These are phyloP conservation scores for Tubosaeta sp. DNA, from an alignment of 768 basidiomycete genomes.

Conservation along the genomic window DNA sequence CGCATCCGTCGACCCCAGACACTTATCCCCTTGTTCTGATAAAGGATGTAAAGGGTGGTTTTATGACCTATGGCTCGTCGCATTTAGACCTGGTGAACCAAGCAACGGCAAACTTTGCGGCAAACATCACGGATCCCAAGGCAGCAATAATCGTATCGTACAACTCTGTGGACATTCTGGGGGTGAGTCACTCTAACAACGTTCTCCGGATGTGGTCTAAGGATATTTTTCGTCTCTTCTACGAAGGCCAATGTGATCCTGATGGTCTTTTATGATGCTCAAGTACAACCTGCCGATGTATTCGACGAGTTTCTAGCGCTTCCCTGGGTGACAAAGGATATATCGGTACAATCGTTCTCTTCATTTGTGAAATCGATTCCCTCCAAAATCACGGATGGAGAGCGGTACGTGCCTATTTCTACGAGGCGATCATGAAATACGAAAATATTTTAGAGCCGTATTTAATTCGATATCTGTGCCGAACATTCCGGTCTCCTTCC, in stretches of 20 bases:
- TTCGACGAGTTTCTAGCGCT: slow-evolving; percentile 27
- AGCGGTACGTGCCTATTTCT: neutral
- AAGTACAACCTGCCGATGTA: slow-evolving; percentile 11
- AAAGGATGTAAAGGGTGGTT: slow-evolving; percentile 40
- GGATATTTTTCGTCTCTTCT: no score
- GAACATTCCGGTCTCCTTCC: slow-evolving; percentile 8
- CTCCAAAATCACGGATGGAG: neutral
- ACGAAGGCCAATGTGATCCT: slow-evolving; percentile 18
- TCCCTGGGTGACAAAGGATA: neutral
- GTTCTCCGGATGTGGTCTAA: neutral
- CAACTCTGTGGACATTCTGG: slow-evolving; percentile 16
- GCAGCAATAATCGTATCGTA: slow-evolving; percentile 39
- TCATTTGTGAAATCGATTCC: slow-evolving; percentile 8
- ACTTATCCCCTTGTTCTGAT: neutral
- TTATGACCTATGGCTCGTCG: slow-evolving; percentile 28
- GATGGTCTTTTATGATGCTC: slow-evolving; percentile 55
- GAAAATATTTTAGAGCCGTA: neutral
- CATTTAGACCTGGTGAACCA: slow-evolving; percentile 1
- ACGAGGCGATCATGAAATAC: neutral
- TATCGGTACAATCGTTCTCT: slow-evolving; percentile 14
- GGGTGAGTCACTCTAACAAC: neutral
- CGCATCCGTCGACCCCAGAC: slow-evolving; percentile 7
- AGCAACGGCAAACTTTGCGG: slow-evolving; percentile 11
- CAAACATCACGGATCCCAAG: slow-evolving; percentile 11
- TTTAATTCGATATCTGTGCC: slow-evolving; percentile 7